Base-by-base conservation (phyloP, 495 filamentous ascomycete species). In the Geoglossum glabrum region DNA sequence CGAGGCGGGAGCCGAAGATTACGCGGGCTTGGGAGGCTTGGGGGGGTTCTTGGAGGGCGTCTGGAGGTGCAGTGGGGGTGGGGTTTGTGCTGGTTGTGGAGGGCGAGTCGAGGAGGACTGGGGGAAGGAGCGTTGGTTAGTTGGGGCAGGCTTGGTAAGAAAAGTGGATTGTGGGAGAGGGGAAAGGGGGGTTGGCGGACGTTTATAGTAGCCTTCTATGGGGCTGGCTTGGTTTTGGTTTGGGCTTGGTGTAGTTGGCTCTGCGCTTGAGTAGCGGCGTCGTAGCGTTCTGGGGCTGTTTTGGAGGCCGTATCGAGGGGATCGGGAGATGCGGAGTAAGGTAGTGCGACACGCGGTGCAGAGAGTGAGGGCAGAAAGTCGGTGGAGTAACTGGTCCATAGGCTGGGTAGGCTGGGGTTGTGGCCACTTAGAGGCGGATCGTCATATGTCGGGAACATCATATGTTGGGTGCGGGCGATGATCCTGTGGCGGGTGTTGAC, bases 1-100 rank as follows among this genome's bases (percentile, higher is more conserved):
- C 82, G 60, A 90, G 75, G 33, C 77, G 80, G 23, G 82, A 82
- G 31, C 85, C 84, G 67, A 95, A 93, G 59, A 92, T 73, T 66
- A 90, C 77, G 57, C 80, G 69, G 61, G 81, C 75, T 3, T 36
- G 23, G 36, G 26, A 8, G 36, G 26, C 5, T 6, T 7, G 27
- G 54, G 23, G 28, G 5, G 21, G 10, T 38, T 40, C 54, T 40
- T 52, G 49, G 49, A 2, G 25, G 36, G 36, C 3, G 2, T 50
- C 46, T 50, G 7, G 43, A n/a, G 5, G 46, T 6, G 19, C n/a
- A 3, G 7, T 50, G 46, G 13, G n/a, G 46, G 17, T 15, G n/a
- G 46, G 31, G 31, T 34, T 34, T 40, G 36, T 7, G 17, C n/a
- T 5, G 19, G 21, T n/a, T n/a, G n/a, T n/a, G n/a, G 26, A 21